Evolutionary conservation across 1,284 basidiomycete genomes (phyloP).

Genomic region (Heterobasidion irregulare): DNA sequence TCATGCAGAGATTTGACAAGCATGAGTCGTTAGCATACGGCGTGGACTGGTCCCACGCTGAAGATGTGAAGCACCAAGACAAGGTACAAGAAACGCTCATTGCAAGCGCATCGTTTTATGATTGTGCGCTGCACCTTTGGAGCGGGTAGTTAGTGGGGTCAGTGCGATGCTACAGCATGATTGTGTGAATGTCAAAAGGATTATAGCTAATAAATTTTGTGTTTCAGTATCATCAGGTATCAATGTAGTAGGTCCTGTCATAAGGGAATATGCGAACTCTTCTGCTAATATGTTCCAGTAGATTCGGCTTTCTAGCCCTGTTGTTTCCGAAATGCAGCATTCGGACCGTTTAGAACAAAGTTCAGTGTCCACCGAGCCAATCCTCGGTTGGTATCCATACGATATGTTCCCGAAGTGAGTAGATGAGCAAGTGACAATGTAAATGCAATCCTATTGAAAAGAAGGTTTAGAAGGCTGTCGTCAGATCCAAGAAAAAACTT

Average conservation of each 20-base stretch:
- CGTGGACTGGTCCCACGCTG: conserved; percentile 79
- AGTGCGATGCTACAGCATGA: no score
- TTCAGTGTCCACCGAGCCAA: conserved; percentile 61
- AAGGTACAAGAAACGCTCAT: conserved; percentile 41
- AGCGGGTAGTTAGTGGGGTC: conserved; percentile 31
- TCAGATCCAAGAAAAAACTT: conserved; percentile 4
- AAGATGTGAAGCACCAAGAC: conserved; percentile 10
- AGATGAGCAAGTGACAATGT: conserved; percentile 56
- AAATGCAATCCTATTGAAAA: conserved; percentile 33
- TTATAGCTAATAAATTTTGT: no score
- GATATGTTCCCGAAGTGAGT: conserved; percentile 52
- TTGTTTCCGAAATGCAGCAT: conserved; percentile 40
- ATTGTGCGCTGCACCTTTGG: conserved; percentile 84
- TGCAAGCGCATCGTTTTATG: conserved; percentile 95
- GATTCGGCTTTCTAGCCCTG: conserved; percentile 10
- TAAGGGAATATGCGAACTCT: no score
- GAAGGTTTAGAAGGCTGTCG: conserved; percentile 16
- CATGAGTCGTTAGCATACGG: conserved; percentile 92
- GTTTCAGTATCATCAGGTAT: no score
- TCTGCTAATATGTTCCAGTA: no score
- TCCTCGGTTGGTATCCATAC: conserved; percentile 56
- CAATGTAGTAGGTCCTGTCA: no score
- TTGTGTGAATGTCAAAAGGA: no score
- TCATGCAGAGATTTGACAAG: conserved; percentile 61
- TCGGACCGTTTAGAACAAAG: conserved; percentile 55